Percentiles rank a stretch among this genome's conserved stretches.
phyloP scores from a whole-genome alignment of 2,329 filamentous ascomycete genomes.

The Dothideomycetidae sp. region DNA sequence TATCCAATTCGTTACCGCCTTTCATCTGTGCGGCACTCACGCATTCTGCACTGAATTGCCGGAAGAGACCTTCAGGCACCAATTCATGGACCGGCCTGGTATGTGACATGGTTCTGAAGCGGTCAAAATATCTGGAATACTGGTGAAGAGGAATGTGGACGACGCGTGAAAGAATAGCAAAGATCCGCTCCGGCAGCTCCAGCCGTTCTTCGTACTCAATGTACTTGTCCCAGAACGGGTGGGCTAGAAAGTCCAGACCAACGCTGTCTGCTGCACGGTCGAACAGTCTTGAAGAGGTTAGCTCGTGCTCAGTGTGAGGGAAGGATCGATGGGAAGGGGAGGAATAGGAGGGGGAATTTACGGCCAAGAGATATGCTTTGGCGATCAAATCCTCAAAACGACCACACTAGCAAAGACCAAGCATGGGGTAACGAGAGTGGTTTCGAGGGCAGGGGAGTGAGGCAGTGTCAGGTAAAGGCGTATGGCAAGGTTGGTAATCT shows the following conservation, averaged over 20 bases:
- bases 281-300: constrained; percentile 52
- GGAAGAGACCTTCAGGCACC: constrained; percentile 51
- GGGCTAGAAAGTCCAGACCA: constrained; percentile 82
- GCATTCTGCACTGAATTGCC: constrained; percentile 57
- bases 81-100: constrained; percentile 59
- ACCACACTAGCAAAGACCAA: no score
- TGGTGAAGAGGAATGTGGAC: constrained; percentile 90
- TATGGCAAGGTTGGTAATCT: not conserved
- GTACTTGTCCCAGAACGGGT: constrained; percentile 98
- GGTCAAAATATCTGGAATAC: constrained; percentile 87
- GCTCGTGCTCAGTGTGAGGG: constrained; percentile 6
- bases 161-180: constrained; percentile 66
- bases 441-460: no score
- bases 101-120: constrained; percentile 66
- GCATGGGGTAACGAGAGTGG: no score
- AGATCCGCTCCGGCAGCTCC: constrained; percentile 71
- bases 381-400: not conserved
- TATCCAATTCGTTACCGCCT: constrained; percentile 59
- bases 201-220: constrained; percentile 90
- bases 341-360: constrained; percentile 4
- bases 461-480: not conserved
- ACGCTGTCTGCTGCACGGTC: constrained; percentile 75
- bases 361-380: constrained; percentile 5
- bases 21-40: constrained; percentile 47
- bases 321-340: no score